A percentile compares a stretch with the other conserved stretches of the same genome.
Conservation (phyloP, 2,329 filamentous ascomycete genomes). For the Penicillium sclerotiorum region DNA sequence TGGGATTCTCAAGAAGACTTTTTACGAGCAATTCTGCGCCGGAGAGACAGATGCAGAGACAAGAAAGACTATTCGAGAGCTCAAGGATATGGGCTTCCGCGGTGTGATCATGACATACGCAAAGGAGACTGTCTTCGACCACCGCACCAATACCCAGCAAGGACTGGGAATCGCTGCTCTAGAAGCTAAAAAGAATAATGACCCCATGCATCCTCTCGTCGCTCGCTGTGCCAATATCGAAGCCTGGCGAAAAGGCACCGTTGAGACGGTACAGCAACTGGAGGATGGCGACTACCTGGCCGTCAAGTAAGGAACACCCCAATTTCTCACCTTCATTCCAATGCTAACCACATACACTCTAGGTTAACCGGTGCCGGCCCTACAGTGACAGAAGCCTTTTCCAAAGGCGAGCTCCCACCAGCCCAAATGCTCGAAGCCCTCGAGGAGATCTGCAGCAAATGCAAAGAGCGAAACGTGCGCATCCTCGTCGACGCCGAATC, state of each 20-base stretch:
- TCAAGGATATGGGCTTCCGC: slow-evolving; percentile 75
- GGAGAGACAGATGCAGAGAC: slow-evolving; percentile 74
- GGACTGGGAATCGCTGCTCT: slow-evolving; percentile 21
- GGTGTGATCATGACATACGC: slow-evolving; percentile 86
- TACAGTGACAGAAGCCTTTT: slow-evolving; percentile 67
- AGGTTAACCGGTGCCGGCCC: slow-evolving; percentile 77
- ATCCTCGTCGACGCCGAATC: slow-evolving; percentile 89
- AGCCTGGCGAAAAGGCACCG: slow-evolving; percentile 73
- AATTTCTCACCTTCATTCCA: not conserved
- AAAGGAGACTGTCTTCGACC: slow-evolving; percentile 70
- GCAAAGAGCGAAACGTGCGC: slow-evolving; percentile 65
- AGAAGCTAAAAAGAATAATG: slow-evolving; percentile 13
- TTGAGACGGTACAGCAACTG: slow-evolving; percentile 65
- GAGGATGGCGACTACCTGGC: slow-evolving; percentile 63
- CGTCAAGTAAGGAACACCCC: slow-evolving; percentile 53
- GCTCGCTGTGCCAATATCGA: slow-evolving; percentile 32
- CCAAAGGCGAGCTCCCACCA: slow-evolving; percentile 64
- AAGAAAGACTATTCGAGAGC: slow-evolving; percentile 60
- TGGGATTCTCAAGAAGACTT: slow-evolving; percentile 62
- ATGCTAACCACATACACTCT: slow-evolving; percentile 2
- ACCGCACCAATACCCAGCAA: slow-evolving; percentile 27
- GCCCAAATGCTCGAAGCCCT: slow-evolving; percentile 69
- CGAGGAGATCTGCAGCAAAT: slow-evolving; percentile 65
- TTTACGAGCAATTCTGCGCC: slow-evolving; percentile 90
- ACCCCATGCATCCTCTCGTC: slow-evolving; percentile 1